These are phyloP conservation scores for Alternaria burnsii DNA, from an alignment of 2,329 filamentous ascomycete species.

Conservation along the genomic window DNA sequence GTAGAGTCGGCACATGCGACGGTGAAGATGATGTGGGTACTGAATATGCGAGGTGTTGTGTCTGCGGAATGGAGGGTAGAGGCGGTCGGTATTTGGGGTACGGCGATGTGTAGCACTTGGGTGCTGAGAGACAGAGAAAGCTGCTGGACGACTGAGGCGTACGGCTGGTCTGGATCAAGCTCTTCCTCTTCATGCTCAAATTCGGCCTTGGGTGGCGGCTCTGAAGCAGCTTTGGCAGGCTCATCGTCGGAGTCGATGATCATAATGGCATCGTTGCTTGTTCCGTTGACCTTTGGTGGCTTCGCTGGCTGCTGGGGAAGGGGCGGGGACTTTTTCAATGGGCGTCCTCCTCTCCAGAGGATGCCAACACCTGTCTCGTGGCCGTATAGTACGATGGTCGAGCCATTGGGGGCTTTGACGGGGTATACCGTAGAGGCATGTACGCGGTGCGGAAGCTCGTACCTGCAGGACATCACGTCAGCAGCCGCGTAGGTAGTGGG, in stretches of 20 bases:
- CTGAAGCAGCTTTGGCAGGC: conserved; percentile 33
- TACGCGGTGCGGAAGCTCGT: conserved; percentile 67
- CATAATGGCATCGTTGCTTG: conserved; percentile 58
- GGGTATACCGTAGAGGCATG: conserved; percentile 67
- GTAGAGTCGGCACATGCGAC: conserved; percentile 65
- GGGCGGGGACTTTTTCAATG: conserved; percentile 51
- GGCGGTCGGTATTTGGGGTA: conserved; percentile 53
- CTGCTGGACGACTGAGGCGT: conserved; percentile 62
- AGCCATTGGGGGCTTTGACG: conserved; percentile 66
- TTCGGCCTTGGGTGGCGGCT: conserved; percentile 45
- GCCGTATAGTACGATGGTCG: conserved; percentile 68
- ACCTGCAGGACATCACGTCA: conserved; percentile 54
- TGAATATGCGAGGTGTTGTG: conserved; percentile 58
- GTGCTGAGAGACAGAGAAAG: conserved; percentile 64
- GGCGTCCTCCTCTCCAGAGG: conserved; percentile 67
- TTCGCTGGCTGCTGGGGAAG: conserved; percentile 41
- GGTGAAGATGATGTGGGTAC: conserved; percentile 61
- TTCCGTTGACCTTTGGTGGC: conserved; percentile 53
- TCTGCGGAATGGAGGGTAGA: conserved; percentile 43
- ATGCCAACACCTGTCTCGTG: conserved; percentile 66
- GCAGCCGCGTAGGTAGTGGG: background rate
- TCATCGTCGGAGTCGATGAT: conserved; percentile 66
- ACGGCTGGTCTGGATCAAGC: conserved; percentile 65
- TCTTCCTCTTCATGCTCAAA: conserved; percentile 67
- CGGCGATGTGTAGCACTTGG: conserved; percentile 62